A percentile compares a stretch with the other conserved stretches of the same genome.
Evolutionary conservation across 352 stramenopile species (phyloP).

Genomic region (Pythium apleroticum): DNA sequence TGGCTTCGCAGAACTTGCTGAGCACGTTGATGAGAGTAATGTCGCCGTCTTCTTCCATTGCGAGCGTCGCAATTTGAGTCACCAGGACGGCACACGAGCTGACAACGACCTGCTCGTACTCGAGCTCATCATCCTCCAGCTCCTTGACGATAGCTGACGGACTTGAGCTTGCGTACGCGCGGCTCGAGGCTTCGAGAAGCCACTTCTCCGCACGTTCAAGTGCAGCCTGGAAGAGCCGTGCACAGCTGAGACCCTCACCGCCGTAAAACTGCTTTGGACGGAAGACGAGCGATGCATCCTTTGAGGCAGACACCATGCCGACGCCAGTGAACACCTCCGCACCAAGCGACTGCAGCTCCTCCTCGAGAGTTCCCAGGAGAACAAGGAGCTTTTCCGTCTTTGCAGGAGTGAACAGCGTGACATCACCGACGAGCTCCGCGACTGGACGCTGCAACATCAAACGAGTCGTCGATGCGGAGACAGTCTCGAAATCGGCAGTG

Average conservation of each 20-base stretch:
- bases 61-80: slow-evolving; percentile 23
- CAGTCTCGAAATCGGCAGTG: slow-evolving; percentile 11
- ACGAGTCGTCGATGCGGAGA: background rate
- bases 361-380: slow-evolving; percentile 17
- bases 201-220: slow-evolving; percentile 13
- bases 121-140: slow-evolving; percentile 24
- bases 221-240: slow-evolving; percentile 8
- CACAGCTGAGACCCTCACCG: slow-evolving; percentile 8
- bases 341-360: slow-evolving; percentile 17
- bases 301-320: slow-evolving; percentile 5
- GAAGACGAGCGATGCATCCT: slow-evolving; percentile 14
- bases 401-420: slow-evolving; percentile 10
- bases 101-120: slow-evolving; percentile 23
- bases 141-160: background rate
- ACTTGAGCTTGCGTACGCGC: background rate
- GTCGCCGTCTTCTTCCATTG: slow-evolving; percentile 25
- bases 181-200: slow-evolving; percentile 1
- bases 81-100: slow-evolving; percentile 10
- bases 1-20: slow-evolving; percentile 16
- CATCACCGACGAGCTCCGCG: slow-evolving; percentile 16
- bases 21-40: slow-evolving; percentile 18
- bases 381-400: slow-evolving; percentile 20
- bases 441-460: slow-evolving; percentile 17
- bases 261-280: slow-evolving; percentile 19
- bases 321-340: slow-evolving; percentile 21